These are phyloP conservation scores for Colletotrichum plurivorum DNA, from an alignment of 2,329 filamentous ascomycete species.

Conservation along the genomic window DNA sequence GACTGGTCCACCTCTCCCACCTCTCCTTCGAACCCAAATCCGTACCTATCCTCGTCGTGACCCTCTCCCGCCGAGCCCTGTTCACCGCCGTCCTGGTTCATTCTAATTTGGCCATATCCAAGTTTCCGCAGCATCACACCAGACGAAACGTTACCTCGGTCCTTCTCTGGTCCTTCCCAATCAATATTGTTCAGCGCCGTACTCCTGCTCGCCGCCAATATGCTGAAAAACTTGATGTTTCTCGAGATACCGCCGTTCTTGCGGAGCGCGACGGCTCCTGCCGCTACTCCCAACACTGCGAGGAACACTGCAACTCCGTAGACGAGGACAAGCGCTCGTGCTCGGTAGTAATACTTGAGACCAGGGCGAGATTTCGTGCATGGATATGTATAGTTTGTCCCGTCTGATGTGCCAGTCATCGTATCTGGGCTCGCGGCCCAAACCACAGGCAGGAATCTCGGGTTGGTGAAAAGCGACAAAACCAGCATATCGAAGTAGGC, in stretches of 20 bases:
- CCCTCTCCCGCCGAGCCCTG: too few relatives aligned
- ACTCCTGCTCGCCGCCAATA: slow-evolving; percentile 53
- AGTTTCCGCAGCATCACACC: not conserved
- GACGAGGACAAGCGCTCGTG: slow-evolving; percentile 49
- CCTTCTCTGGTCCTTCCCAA: slow-evolving; percentile 11
- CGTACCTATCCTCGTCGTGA: not conserved
- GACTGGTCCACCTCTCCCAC: slow-evolving; percentile 12
- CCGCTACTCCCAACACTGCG: slow-evolving; percentile 43
- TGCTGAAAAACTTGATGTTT: slow-evolving; percentile 53
- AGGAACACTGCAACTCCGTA: slow-evolving; percentile 49
- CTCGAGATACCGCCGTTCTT: slow-evolving; percentile 48
- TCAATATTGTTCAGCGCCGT: slow-evolving; percentile 50
- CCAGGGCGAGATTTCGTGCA: slow-evolving; percentile 46
- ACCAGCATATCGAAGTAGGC: slow-evolving; percentile 51
- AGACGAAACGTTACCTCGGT: not conserved
- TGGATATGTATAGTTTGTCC: slow-evolving; percentile 40
- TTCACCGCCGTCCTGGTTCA: too few relatives aligned
- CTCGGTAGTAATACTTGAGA: slow-evolving; percentile 47
- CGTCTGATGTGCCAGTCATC: slow-evolving; percentile 13
- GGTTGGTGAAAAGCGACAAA: slow-evolving; percentile 50
- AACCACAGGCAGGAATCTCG: slow-evolving; percentile 49
- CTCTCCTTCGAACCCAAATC: slow-evolving; percentile 14
- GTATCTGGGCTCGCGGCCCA: slow-evolving; percentile 46
- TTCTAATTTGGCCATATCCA: not conserved
- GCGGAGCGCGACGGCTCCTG: slow-evolving; percentile 48